phyloP scores from a whole-genome alignment of 2,329 filamentous ascomycete species.

The Huntiella moniliformis region DNA sequence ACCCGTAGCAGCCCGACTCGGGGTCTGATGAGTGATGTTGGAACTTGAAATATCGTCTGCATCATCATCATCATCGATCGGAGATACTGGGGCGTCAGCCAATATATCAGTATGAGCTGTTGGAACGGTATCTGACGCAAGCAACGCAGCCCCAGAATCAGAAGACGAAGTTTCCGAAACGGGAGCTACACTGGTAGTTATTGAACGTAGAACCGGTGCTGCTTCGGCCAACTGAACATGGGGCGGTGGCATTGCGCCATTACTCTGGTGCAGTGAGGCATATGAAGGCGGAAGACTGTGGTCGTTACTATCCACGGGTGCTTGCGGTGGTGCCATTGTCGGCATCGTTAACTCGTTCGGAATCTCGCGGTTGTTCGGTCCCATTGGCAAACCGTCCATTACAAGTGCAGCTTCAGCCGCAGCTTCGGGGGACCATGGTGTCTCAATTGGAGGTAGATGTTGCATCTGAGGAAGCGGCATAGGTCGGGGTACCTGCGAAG shows the following conservation, averaged over 20 bases:
- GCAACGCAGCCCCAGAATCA: too few species aligned
- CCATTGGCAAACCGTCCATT: constrained; percentile 9
- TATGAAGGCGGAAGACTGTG: constrained; percentile 7
- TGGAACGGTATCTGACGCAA: too few species aligned
- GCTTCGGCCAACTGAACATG: too few species aligned
- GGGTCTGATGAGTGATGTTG: too few species aligned
- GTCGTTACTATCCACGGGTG: background rate
- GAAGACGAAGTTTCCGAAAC: too few species aligned
- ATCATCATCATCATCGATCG: too few species aligned
- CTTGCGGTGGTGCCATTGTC: background rate
- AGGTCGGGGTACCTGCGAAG: background rate
- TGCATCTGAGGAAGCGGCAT: background rate
- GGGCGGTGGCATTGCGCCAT: background rate
- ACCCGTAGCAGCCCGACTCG: too few species aligned
- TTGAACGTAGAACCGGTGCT: too few species aligned
- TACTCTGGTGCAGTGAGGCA: constrained; percentile 1
- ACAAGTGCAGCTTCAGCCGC: constrained; percentile 10
- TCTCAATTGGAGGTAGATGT: constrained; percentile 1
- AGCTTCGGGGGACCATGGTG: constrained; percentile 8
- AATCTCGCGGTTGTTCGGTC: constrained; percentile 11
- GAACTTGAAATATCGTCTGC: too few species aligned
- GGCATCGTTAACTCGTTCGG: constrained; percentile 9
- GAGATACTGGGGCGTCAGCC: too few species aligned
- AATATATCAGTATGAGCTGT: too few species aligned
- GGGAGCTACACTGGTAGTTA: too few species aligned